These are phyloP conservation scores for Rhododendron griersonianum DNA, from an alignment of 148 eudicot genomes.

Conservation along the genomic window DNA sequence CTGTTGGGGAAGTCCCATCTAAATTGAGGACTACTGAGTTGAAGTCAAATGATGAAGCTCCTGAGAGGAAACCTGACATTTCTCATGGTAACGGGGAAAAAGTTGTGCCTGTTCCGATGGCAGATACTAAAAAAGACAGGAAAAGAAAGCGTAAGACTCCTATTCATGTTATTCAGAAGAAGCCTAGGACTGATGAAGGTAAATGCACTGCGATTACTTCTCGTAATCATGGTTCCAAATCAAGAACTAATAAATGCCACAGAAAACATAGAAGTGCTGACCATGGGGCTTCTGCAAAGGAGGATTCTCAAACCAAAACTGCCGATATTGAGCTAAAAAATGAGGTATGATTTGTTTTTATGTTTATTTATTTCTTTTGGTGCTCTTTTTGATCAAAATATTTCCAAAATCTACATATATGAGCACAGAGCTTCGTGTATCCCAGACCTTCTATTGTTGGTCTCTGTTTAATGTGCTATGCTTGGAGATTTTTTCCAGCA, in stretches of 20 bases:
- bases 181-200: conserved; percentile 28
- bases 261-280: conserved; percentile 40
- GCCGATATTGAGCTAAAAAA: conserved; percentile 25
- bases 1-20: conserved; percentile 20
- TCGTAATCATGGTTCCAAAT: conserved; percentile 29
- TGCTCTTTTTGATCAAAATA: neutral
- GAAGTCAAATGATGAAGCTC: conserved; percentile 33
- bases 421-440: neutral
- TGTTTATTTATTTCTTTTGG: neutral
- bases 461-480: neutral
- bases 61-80: conserved; percentile 28
- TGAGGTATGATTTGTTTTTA: conserved; percentile 45
- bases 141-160: conserved; percentile 51
- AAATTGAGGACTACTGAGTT: conserved; percentile 24
- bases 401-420: neutral
- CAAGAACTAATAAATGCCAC: conserved; percentile 35
- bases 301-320: conserved; percentile 28
- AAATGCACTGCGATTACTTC: conserved; percentile 25
- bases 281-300: conserved; percentile 28
- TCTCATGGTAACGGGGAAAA: conserved; percentile 20
- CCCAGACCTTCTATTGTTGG: neutral
- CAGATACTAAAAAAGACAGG: conserved; percentile 23
- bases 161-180: conserved; percentile 35
- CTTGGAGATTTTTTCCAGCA: neutral
- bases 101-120: conserved; percentile 23